Conservation (phyloP, 2,329 filamentous ascomycete species). For the Aurifilum marmelostoma region DNA sequence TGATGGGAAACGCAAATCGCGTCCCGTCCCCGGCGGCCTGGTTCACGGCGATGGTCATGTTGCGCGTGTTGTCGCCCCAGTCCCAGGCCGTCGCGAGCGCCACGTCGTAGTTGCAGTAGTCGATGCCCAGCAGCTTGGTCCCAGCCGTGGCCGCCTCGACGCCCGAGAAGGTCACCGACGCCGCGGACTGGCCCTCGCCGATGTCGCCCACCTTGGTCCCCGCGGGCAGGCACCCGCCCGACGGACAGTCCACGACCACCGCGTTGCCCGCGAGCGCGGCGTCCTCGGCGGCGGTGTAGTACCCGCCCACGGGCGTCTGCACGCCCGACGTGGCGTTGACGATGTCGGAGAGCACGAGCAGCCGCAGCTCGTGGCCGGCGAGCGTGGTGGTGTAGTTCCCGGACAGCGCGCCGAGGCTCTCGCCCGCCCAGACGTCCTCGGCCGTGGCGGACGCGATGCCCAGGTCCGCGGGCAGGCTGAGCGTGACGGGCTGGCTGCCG, state of each 20-base stretch:
- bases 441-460: constrained; percentile 45
- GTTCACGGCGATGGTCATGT: constrained; percentile 55
- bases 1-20: constrained; percentile 53
- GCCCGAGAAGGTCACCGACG: constrained; percentile 40
- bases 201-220: constrained; percentile 48
- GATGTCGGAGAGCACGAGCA: constrained; percentile 44
- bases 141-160: constrained; percentile 38
- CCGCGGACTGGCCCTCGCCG: constrained; percentile 36
- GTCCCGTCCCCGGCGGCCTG: constrained; percentile 39
- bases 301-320: constrained; percentile 34
- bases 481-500: constrained; percentile 44
- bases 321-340: constrained; percentile 29
- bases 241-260: constrained; percentile 39
- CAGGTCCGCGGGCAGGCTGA: constrained; percentile 45
- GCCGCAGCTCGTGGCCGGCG: constrained; percentile 43
- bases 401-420: constrained; percentile 40
- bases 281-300: constrained; percentile 43
- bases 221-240: constrained; percentile 46
- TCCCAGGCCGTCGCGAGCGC: constrained; percentile 47
- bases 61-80: constrained; percentile 51
- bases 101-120: constrained; percentile 58
- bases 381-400: constrained; percentile 40
- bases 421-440: constrained; percentile 45
- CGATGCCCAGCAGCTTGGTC: constrained; percentile 47
- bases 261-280: constrained; percentile 44